These are phyloP conservation scores for Neurospora pannonica DNA, from an alignment of 495 filamentous ascomycete species.

Conservation along the genomic window DNA sequence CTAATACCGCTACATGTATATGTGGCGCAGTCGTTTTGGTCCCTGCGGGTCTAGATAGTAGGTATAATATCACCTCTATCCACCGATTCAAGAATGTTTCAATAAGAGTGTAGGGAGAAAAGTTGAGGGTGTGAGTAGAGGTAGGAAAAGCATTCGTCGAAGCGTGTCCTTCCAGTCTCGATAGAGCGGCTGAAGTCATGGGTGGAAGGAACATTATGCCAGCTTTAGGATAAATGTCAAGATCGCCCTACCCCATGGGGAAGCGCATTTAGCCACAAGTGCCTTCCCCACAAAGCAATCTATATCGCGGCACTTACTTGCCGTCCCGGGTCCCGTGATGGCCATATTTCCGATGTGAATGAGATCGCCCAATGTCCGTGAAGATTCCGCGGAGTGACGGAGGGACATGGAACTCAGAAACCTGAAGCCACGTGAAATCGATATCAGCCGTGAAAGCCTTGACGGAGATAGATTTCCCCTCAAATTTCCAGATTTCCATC, in stretches of 20 bases:
- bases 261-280: neutral
- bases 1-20: no score
- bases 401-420: neutral
- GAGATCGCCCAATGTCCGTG: fast-evolving
- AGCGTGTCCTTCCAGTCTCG: neutral
- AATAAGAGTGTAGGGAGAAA: no score
- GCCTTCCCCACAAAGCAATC: neutral
- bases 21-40: no score
- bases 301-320: neutral
- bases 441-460: neutral
- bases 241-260: neutral
- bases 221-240: neutral
- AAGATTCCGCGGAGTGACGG: neutral
- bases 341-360: neutral
- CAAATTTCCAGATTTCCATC: no score
- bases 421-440: neutral
- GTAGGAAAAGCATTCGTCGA: no score
- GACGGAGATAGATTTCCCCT: neutral
- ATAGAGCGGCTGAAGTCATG: neutral
- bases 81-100: no score
- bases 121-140: no score
- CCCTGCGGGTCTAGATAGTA: no score
- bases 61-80: no score
- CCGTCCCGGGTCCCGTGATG: neutral
- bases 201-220: neutral